Evolutionary conservation across 2,329 filamentous ascomycete genomes (phyloP).

Genomic region (Seiridium cupressi): DNA sequence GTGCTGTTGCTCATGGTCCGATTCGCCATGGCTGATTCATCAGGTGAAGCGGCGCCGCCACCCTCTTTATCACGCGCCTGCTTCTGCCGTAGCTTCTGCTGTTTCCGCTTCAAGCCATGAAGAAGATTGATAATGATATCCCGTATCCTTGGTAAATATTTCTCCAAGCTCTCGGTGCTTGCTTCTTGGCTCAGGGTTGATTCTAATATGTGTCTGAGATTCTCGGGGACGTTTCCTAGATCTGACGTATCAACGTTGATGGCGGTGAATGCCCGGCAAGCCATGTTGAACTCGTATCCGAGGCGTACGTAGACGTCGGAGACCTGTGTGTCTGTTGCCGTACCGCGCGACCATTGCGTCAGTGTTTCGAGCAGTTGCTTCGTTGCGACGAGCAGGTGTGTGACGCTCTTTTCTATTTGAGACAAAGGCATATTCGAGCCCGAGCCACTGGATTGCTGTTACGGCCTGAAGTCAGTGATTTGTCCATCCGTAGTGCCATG

Average conservation of each 20-base stretch:
- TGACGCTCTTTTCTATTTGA: constrained; percentile 98
- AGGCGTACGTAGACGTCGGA: constrained; percentile 97
- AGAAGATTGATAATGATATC: constrained; percentile 98
- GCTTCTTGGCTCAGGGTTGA: constrained; percentile 96
- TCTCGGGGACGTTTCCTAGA: constrained; percentile 90
- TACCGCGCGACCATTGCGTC: constrained; percentile 93
- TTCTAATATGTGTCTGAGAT: constrained; percentile 86
- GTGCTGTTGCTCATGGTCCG: constrained; percentile 60
- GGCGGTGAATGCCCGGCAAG: constrained; percentile 91
- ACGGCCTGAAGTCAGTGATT: neutral
- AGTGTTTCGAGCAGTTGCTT: constrained; percentile 97
- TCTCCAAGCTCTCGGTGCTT: constrained; percentile 87
- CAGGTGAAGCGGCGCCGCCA: constrained; percentile 27
- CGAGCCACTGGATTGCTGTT: constrained; percentile 53
- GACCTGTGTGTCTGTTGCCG: constrained; percentile 89
- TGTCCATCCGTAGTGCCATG: neutral
- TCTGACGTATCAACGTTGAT: constrained; percentile 96
- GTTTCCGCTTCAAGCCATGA: constrained; percentile 94
- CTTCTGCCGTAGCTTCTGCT: constrained; percentile 76
- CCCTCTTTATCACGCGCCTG: constrained; percentile 57
- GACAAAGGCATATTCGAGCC: constrained; percentile 75
- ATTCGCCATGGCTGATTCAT: constrained; percentile 36
- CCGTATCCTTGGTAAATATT: constrained; percentile 88
- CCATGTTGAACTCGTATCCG: constrained; percentile 99
- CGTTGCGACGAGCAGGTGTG: constrained; percentile 93